phyloP scores from a whole-genome alignment of 1,284 basidiomycete species.

The Cryptococcus sp. region DNA sequence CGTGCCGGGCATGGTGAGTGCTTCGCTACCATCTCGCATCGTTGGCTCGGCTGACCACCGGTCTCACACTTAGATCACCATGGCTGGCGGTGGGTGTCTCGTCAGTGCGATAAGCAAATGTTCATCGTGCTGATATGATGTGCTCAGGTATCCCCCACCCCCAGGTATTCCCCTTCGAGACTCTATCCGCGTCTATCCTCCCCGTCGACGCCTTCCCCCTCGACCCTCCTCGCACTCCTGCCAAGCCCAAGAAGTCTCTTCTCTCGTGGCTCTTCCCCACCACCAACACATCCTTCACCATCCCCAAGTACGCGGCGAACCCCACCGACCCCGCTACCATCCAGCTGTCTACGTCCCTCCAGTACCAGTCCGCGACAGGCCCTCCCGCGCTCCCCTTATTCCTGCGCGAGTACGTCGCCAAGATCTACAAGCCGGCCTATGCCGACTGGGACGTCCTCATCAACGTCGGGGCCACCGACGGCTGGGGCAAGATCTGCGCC shows the following conservation, averaged over 20 bases:
- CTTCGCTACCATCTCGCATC: not conserved
- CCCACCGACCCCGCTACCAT: conserved; percentile 50
- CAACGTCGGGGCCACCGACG: conserved; percentile 74
- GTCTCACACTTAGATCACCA: conserved; percentile 21
- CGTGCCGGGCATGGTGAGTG: conserved; percentile 35
- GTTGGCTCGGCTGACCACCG: not conserved
- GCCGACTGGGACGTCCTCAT: conserved; percentile 62
- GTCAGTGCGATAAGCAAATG: not conserved
- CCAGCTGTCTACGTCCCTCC: conserved; percentile 65
- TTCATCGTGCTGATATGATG: not conserved
- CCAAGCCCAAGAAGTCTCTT: conserved; percentile 47
- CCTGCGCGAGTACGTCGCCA: conserved; percentile 58
- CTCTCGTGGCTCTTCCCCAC: conserved; percentile 63
- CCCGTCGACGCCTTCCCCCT: conserved; percentile 41
- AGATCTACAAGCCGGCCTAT: conserved; percentile 67
- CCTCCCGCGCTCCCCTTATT: conserved; percentile 46
- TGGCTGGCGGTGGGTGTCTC: conserved; percentile 31
- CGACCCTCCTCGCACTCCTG: conserved; percentile 56
- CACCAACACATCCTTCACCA: conserved; percentile 53
- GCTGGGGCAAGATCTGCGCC: conserved; percentile 51
- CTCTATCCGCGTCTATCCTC: conserved; percentile 43
- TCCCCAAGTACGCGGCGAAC: conserved; percentile 57
- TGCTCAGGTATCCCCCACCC: conserved; percentile 49
- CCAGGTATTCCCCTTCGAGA: conserved; percentile 50
- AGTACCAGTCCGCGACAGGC: conserved; percentile 59